Evolutionary conservation across 306 rosid genomes (phyloP), one percentile per base, ranked within the genome.

Genomic region (Dicorynia guianensis): DNA sequence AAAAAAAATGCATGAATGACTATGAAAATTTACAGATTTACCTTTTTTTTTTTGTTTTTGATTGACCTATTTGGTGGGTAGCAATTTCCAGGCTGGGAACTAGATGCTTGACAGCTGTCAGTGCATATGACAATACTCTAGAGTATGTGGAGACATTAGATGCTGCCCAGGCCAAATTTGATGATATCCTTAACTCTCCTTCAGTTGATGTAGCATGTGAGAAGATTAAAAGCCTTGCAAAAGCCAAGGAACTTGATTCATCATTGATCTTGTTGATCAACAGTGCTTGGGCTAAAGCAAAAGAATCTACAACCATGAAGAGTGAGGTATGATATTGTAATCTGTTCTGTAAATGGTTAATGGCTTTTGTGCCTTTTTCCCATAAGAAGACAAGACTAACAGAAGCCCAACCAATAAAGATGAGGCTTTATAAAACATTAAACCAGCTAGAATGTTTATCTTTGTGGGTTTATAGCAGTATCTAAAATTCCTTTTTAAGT

Each of bases 231-330:
- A 90, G 96, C 91, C 93, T 94, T 68, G 97, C 93, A 50, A 92
- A 92, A 79, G 86, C 91, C 19, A 94, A 94, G 89, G 92, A 86
- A 54, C 97, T 94, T 68, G 97, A 94, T 82, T 94, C 98, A 58
- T 88, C 97, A 4, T 79, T 92, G 81, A 77, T 94, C 76, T 78
- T 94, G 83, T 79, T 94, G 83, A 94, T 94, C 81, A 94, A 86
- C 62, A 77, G 96, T 80, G 92, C 98, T 73, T 94, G 96, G 98
- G 96, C 97, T 73, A 87, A 93, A 36, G 98, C 97, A 42, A 94
- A 92, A 78, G 96, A 86, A 46, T 92, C 98, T 79, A 68, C 86
- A 30, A 90, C 93, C 10, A 85, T 92, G 90, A 92, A 81, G 69
- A 84, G 87, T 67, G 96, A 92, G 97, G 98, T 94, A 87, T 43